These are phyloP conservation scores for Tulasnella sp. DNA, from an alignment of 768 basidiomycete genomes.

Conservation along the genomic window DNA sequence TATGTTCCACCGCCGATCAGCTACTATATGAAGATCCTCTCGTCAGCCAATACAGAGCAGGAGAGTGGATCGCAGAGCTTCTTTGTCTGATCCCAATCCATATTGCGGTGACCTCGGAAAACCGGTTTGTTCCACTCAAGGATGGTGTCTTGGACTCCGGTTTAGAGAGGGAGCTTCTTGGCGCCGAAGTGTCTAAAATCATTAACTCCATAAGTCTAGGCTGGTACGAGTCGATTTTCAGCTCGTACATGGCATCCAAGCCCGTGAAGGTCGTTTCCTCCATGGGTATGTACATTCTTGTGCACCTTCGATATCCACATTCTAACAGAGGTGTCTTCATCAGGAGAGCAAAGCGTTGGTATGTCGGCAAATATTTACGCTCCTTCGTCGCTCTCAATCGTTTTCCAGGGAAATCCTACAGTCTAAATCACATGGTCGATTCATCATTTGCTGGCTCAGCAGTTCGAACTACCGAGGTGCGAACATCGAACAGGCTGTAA, in stretches of 20 bases:
- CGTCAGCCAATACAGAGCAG: conserved; percentile 29
- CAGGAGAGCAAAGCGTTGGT: conserved; percentile 35
- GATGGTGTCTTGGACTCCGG: conserved; percentile 42
- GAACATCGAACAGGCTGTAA: conserved; percentile 24
- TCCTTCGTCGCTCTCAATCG: neutral
- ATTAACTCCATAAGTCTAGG: conserved; percentile 45
- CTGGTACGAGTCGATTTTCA: conserved; percentile 55
- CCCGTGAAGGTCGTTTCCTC: conserved; percentile 55
- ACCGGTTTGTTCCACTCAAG: conserved; percentile 48
- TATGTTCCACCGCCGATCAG: conserved; percentile 18
- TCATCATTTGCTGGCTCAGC: conserved; percentile 50
- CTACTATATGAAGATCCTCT: conserved; percentile 8
- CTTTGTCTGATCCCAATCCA: conserved; percentile 57
- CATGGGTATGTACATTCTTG: conserved; percentile 32
- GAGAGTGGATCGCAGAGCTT: conserved; percentile 52
- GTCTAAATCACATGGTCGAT: conserved; percentile 49
- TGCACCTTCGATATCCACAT: neutral
- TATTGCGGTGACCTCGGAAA: conserved; percentile 46
- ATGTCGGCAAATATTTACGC: neutral
- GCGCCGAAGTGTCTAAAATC: conserved; percentile 46
- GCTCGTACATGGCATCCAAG: conserved; percentile 51
- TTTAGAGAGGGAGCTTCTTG: conserved; percentile 41
- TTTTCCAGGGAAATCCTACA: conserved; percentile 49
- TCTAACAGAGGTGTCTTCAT: neutral
- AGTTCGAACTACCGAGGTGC: conserved; percentile 5